These are phyloP conservation scores for Podaxis pistillaris DNA, from an alignment of 768 basidiomycete genomes.

Conservation along the genomic window DNA sequence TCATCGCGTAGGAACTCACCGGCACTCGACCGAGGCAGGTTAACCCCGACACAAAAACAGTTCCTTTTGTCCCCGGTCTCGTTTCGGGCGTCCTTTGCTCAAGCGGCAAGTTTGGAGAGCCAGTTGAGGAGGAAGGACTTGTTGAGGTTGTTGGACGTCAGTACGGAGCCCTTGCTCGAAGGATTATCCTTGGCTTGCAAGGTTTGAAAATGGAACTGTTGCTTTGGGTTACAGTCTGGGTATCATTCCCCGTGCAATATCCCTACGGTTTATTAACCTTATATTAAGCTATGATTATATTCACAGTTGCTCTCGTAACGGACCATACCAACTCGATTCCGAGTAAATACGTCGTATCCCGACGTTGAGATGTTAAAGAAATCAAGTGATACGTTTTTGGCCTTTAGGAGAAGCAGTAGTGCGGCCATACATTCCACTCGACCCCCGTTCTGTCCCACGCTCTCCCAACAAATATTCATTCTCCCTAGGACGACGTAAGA, in stretches of 20 bases:
- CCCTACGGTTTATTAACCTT: no score
- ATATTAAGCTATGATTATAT: no score
- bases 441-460: background rate
- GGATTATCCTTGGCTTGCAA: background rate
- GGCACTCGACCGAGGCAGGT: background rate
- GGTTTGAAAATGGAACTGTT: background rate
- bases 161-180: slow-evolving; percentile 2
- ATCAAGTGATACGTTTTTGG: background rate
- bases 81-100: slow-evolving; percentile 6
- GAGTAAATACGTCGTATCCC: background rate
- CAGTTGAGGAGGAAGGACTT: slow-evolving; percentile 8
- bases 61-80: background rate
- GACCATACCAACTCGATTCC: no score
- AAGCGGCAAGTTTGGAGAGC: slow-evolving; percentile 1
- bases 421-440: background rate
- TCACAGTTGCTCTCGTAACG: no score
- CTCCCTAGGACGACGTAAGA: background rate
- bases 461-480: slow-evolving; percentile 3
- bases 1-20: background rate
- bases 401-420: background rate
- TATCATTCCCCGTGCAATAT: no score
- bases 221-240: background rate
- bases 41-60: background rate
- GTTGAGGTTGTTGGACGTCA: slow-evolving; percentile 8
- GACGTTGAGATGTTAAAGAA: background rate